phyloP scores from a whole-genome alignment of 2,329 filamentous ascomycete species.

The Parasarocladium wereldwijsianum region DNA sequence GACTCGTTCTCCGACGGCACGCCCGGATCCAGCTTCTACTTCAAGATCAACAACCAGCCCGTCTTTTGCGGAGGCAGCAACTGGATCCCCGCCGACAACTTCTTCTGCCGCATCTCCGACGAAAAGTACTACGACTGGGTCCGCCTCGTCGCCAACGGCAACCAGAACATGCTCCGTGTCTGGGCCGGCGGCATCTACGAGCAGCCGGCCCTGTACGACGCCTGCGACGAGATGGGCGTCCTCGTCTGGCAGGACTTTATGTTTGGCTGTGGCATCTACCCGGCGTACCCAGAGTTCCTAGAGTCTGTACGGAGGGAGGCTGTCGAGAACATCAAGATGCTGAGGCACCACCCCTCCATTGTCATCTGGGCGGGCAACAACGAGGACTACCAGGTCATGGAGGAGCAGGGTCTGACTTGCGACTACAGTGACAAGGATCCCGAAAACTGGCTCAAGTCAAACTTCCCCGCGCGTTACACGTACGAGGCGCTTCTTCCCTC shows the following conservation, averaged over 20 bases:
- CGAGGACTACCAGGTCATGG: slow-evolving; percentile 65
- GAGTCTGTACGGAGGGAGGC: slow-evolving; percentile 45
- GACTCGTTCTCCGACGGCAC: slow-evolving; percentile 43
- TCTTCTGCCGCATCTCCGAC: slow-evolving; percentile 47
- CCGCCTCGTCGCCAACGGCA: slow-evolving; percentile 39
- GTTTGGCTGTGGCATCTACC: slow-evolving; percentile 54
- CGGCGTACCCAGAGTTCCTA: slow-evolving; percentile 43
- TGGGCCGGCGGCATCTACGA: slow-evolving; percentile 34
- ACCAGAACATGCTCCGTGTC: slow-evolving; percentile 13
- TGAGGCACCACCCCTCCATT: slow-evolving; percentile 49
- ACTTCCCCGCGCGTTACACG: slow-evolving; percentile 64
- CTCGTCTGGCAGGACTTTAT: slow-evolving; percentile 63
- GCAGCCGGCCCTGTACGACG: slow-evolving; percentile 50
- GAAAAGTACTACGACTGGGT: slow-evolving; percentile 55
- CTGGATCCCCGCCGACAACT: slow-evolving; percentile 65
- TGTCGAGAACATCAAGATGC: slow-evolving; percentile 42
- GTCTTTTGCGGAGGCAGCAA: slow-evolving; percentile 63
- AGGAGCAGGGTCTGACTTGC: slow-evolving; percentile 52
- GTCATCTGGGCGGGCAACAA: slow-evolving; percentile 73
- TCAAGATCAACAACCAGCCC: slow-evolving; percentile 54
- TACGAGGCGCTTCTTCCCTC: slow-evolving; percentile 39
- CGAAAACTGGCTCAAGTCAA: slow-evolving; percentile 61
- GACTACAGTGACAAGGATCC: slow-evolving; percentile 62
- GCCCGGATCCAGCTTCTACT: slow-evolving; percentile 42
- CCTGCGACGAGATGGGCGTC: slow-evolving; percentile 53